phyloP scores from a whole-genome alignment of 371 early-diverging fungal species.

The Apophysomyces sp. region DNA sequence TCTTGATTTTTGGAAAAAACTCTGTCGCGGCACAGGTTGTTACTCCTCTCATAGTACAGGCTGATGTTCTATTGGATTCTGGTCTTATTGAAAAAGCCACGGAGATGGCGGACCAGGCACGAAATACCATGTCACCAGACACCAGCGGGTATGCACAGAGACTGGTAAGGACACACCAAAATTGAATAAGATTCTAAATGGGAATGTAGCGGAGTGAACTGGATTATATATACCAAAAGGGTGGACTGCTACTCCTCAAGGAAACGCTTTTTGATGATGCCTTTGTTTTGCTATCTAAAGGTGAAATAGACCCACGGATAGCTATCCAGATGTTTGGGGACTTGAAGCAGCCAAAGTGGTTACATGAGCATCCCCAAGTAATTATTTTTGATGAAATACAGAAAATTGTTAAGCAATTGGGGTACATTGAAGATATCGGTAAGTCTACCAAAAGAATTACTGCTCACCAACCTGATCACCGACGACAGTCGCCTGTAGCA shows the following conservation, averaged over 20 bases:
- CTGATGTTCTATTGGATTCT: slow-evolving; percentile 52
- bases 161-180: slow-evolving; percentile 10
- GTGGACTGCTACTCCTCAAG: slow-evolving; percentile 63
- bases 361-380: slow-evolving; percentile 22
- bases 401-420: slow-evolving; percentile 28
- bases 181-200: background rate
- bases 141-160: slow-evolving; percentile 45
- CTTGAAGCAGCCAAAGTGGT: slow-evolving; percentile 27
- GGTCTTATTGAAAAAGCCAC: slow-evolving; percentile 58
- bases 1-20: slow-evolving; percentile 64
- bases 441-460: background rate
- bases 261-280: slow-evolving; percentile 75
- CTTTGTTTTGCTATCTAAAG: slow-evolving; percentile 58
- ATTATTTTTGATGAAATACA: slow-evolving; percentile 50
- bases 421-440: slow-evolving; percentile 56
- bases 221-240: slow-evolving; percentile 65
- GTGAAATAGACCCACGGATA: slow-evolving; percentile 63
- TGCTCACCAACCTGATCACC: background rate
- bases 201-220: slow-evolving; percentile 42
- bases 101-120: slow-evolving; percentile 51
- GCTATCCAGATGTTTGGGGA: slow-evolving; percentile 63
- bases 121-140: slow-evolving; percentile 43
- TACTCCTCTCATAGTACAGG: slow-evolving; percentile 61
- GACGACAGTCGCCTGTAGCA: slow-evolving; percentile 14
- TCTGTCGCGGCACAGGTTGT: slow-evolving; percentile 64